These are phyloP conservation scores for Torrubiella hemipterigena DNA, from an alignment of 2,329 filamentous ascomycete species.

Conservation along the genomic window DNA sequence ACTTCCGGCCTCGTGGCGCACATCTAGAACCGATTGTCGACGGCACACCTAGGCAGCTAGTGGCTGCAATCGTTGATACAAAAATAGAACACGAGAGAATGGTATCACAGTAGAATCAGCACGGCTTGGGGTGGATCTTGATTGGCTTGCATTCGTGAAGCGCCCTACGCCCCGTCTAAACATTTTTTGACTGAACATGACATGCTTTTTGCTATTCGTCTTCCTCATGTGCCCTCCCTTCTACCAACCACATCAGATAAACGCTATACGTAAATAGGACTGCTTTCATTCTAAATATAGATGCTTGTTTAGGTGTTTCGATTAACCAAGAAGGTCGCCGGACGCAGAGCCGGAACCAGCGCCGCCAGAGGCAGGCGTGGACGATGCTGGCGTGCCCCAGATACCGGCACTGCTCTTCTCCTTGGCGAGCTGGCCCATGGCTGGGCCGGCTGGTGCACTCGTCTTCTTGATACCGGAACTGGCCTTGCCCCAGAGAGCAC, in stretches of 20 bases:
- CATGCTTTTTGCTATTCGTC: conserved; percentile 2
- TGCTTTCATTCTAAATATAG: not conserved
- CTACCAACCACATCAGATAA: too few species aligned
- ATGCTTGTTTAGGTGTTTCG: not conserved
- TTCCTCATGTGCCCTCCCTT: conserved; percentile 3
- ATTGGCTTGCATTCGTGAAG: not conserved
- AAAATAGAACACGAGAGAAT: too few species aligned
- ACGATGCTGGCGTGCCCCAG: conserved; percentile 62
- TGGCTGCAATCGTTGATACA: too few species aligned
- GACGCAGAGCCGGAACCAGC: conserved; percentile 25
- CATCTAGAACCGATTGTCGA: too few species aligned
- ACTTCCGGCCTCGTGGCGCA: too few species aligned
- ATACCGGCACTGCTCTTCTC: conserved; percentile 92
- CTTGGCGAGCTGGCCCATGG: conserved; percentile 91
- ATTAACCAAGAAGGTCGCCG: conserved; percentile 36
- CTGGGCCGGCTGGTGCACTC: conserved; percentile 52
- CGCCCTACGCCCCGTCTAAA: conserved; percentile 1
- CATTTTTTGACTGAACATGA: too few species aligned
- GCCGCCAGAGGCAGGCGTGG: conserved; percentile 11
- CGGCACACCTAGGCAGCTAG: too few species aligned
- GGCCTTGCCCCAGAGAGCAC: conserved; percentile 69
- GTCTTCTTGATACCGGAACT: conserved; percentile 67
- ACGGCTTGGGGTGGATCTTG: not conserved
- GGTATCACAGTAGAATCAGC: too few species aligned
- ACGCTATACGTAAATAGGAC: conserved; percentile 1